These are phyloP conservation scores for Botrytis pseudocinerea DNA, from an alignment of 2,329 filamentous ascomycete genomes.

Conservation along the genomic window DNA sequence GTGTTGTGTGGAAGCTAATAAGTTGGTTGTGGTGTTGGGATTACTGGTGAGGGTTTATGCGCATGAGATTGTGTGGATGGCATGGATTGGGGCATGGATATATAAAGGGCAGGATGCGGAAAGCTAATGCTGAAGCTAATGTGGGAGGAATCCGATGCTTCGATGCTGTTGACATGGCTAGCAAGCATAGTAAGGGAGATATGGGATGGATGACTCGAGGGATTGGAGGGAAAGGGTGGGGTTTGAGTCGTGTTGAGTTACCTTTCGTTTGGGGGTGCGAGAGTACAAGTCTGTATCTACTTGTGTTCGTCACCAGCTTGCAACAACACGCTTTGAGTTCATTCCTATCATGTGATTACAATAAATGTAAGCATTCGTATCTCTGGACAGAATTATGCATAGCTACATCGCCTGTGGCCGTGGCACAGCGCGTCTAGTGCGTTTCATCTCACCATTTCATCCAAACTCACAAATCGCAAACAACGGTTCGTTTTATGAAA, in stretches of 20 bases:
- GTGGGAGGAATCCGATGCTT: not conserved
- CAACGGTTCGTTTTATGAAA: not conserved
- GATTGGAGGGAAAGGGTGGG: not conserved
- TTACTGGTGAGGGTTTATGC: not conserved
- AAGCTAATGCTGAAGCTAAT: not conserved
- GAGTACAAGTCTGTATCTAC: not conserved
- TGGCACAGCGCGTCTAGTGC: slow-evolving; percentile 17
- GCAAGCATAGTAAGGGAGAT: not conserved
- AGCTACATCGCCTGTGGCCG: not conserved
- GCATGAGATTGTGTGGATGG: slow-evolving; percentile 1
- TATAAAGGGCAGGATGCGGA: not conserved
- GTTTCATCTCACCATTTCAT: slow-evolving; percentile 2
- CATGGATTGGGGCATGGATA: slow-evolving; percentile 6
- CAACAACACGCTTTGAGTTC: not conserved
- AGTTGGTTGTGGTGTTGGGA: not conserved
- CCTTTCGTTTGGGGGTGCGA: not conserved
- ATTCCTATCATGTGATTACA: not conserved
- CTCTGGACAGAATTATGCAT: not conserved
- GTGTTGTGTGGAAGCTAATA: slow-evolving; percentile 4
- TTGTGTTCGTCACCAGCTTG: not conserved
- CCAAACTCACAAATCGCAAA: not conserved
- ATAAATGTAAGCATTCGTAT: not conserved
- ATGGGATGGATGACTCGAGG: not conserved
- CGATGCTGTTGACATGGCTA: not conserved
- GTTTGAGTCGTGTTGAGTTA: not conserved